A percentile compares a stretch with the other conserved stretches of the same genome.
These are phyloP conservation scores for Chenopodium quinoa DNA, from an alignment of 148 eudicot species.

Conservation along the genomic window DNA sequence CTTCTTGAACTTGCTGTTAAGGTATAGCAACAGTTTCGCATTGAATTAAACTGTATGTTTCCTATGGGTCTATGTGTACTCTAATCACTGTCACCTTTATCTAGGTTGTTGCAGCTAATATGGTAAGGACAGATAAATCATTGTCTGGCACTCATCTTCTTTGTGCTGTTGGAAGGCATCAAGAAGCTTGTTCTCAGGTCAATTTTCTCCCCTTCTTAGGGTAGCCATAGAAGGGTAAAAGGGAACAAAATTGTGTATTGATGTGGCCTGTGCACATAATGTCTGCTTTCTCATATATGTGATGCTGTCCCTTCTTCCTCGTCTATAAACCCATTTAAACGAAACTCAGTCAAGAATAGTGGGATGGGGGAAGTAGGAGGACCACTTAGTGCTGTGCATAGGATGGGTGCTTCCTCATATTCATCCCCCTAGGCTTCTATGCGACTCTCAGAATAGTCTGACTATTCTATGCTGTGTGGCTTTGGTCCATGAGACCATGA, in stretches of 20 bases:
- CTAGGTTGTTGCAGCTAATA: slow-evolving; percentile 98
- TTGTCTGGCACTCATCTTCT: slow-evolving; percentile 96
- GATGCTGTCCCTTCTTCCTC: background rate
- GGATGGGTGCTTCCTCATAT: background rate
- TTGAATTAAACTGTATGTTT: background rate
- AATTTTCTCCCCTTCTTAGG: background rate
- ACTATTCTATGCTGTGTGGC: background rate
- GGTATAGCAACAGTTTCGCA: slow-evolving; percentile 39
- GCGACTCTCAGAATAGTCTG: background rate
- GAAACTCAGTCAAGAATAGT: background rate
- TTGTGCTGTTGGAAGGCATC: slow-evolving; percentile 97
- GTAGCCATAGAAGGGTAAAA: background rate
- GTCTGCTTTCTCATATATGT: background rate
- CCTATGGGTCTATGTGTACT: background rate
- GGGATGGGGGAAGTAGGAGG: background rate
- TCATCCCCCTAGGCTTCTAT: background rate
- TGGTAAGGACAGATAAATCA: slow-evolving; percentile 94
- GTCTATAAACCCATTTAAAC: background rate
- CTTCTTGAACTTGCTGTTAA: slow-evolving; percentile 95
- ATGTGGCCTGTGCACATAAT: background rate
- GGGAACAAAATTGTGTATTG: background rate
- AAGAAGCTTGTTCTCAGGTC: slow-evolving; percentile 99
- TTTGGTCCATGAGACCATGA: background rate
- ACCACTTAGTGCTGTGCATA: background rate
- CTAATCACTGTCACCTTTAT: slow-evolving; percentile 6